phyloP scores from a whole-genome alignment of 768 basidiomycete genomes.

The Psilocybe tampanensis region DNA sequence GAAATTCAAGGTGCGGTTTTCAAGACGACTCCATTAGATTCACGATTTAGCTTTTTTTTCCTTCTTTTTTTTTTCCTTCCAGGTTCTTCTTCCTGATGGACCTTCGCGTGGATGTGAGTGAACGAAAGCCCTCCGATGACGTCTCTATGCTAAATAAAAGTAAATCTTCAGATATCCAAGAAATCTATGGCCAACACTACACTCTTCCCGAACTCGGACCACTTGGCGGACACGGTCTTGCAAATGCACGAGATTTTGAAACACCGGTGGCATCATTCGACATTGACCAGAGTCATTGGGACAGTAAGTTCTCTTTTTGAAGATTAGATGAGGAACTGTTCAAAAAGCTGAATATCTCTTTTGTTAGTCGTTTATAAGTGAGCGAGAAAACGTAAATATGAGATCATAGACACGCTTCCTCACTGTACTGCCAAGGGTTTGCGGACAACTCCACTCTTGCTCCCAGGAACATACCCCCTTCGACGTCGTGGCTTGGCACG shows the following conservation, averaged over 20 bases:
- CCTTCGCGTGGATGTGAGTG: constrained; percentile 62
- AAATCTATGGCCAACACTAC: constrained; percentile 67
- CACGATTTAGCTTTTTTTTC: too few relatives aligned
- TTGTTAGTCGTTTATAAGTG: constrained; percentile 51
- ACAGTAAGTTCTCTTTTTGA: constrained; percentile 39
- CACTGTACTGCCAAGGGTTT: constrained; percentile 38
- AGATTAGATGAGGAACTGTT: background rate
- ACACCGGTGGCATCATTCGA: constrained; percentile 66
- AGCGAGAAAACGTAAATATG: background rate
- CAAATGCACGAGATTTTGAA: constrained; percentile 67
- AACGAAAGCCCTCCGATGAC: background rate
- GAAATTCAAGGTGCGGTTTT: constrained; percentile 55
- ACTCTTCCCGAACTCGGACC: constrained; percentile 67
- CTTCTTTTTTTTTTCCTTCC: background rate
- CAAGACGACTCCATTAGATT: background rate
- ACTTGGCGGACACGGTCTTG: constrained; percentile 66
- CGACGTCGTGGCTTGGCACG: constrained; percentile 74
- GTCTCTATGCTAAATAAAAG: background rate
- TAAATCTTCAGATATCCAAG: constrained; percentile 50
- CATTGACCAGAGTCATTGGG: constrained; percentile 62
- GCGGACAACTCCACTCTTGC: constrained; percentile 55
- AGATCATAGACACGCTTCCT: background rate
- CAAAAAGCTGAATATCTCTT: background rate
- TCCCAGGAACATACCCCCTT: constrained; percentile 68
- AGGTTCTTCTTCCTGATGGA: constrained; percentile 58